Evolutionary conservation across 306 rosid species (phyloP), one percentile per base, ranked within the genome.

Genomic region (Castanea sativa): DNA sequence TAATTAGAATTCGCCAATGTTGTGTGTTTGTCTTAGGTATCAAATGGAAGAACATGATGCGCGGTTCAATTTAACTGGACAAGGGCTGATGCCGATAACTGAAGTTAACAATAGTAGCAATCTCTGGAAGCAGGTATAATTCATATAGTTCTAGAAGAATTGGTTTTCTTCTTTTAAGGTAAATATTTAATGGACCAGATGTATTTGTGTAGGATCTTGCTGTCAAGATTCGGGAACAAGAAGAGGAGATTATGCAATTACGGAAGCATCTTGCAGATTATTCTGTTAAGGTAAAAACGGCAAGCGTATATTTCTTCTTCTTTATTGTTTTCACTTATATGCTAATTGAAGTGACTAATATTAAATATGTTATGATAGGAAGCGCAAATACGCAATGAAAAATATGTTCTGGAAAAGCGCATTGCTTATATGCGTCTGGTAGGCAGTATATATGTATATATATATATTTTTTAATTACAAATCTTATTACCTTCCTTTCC

Each of bases 391-490:
- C 88, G 84, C 73, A 91, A 87, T 30, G 99, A 96, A 80, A 96
- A 96, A 75, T 89, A 89, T 83, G 90, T 87, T 80, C 83, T 96
- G 88, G 98, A 96, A 79, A 93, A 89, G 86, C 96, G 99, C 78
- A 91, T 96, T 84, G 90, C 99, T n/a, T 89, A 96, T 78, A 93
- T 96, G 99, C 98, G 99, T 4, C 79, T 93, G 96, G 97, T 88
- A 88, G 79, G 88, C 74, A 41, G 51, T 19, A 49, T 38, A 23
- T 23, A 23, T 23, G 1, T 23, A 21, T 21, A 21, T 21, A 21
- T 21, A 23, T 23, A 23, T 14, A 57, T 41, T 7, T 7, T 5
- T 35, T 51, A 21, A 56, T 71, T 38, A 30, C 60, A 55, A 67
- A 52, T 16, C 25, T 41, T 67, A 23, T 80, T 72, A 51, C 65